Percentiles rank a stretch among this genome's conserved stretches.
Evolutionary conservation across 2,329 filamentous ascomycete species (phyloP).

Genomic region (Tolypocladium ophioglossoides): DNA sequence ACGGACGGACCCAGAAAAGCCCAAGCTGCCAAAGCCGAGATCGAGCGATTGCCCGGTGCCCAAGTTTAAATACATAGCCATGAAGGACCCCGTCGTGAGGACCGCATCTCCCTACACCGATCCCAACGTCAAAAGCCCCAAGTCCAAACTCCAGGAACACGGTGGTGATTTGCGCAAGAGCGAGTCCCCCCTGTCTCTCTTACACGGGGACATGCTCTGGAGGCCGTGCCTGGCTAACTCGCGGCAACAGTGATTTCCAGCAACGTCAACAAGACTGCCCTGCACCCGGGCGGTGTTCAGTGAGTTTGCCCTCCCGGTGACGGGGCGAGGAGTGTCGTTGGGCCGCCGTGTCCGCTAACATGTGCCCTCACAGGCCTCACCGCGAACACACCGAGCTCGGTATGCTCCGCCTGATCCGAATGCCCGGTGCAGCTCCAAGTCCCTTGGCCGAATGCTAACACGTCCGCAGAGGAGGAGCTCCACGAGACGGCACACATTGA

Average conservation of each 20-base stretch:
- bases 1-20: not conserved
- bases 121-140: conserved; percentile 27
- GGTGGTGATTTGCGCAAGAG: conserved; percentile 30
- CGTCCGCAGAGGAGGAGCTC: conserved; percentile 66
- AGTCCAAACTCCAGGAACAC: conserved; percentile 25
- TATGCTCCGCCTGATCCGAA: conserved; percentile 17
- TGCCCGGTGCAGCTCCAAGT: not conserved
- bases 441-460: conserved; percentile 10
- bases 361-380: conserved; percentile 49
- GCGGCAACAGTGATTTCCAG: conserved; percentile 37
- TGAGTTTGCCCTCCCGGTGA: conserved; percentile 38
- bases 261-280: conserved; percentile 79
- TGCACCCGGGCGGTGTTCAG: conserved; percentile 86
- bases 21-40: conserved; percentile 4
- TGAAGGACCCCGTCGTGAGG: conserved; percentile 29
- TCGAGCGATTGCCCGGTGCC: conserved; percentile 2
- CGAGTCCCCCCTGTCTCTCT: conserved; percentile 14
- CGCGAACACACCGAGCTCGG: conserved; percentile 88
- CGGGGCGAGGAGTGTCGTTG: not conserved
- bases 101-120: conserved; percentile 26
- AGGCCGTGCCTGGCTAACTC: not conserved
- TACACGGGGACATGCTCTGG: not conserved
- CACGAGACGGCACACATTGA: conserved; percentile 98
- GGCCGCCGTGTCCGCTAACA: conserved; percentile 9
- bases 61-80: conserved; percentile 26